Conservation (phyloP, 352 stramenopile species). For the Phytophthora nicotianae region DNA sequence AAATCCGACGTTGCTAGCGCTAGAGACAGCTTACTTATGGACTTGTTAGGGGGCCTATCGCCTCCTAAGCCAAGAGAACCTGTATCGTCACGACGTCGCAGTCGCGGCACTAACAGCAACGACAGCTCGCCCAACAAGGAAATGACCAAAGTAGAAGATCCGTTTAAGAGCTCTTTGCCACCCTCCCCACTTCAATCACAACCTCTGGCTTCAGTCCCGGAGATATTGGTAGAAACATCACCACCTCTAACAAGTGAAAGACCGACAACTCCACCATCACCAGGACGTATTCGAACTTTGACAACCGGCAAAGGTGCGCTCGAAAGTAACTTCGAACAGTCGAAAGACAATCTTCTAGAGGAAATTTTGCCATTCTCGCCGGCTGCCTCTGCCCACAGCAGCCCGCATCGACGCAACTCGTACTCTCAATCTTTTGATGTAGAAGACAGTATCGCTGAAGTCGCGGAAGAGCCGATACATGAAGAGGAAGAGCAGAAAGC, state of each 20-base stretch:
- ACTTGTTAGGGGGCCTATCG: slow-evolving; percentile 49
- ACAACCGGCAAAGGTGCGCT: slow-evolving; percentile 52
- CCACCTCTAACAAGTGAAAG: background rate
- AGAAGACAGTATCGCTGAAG: slow-evolving; percentile 24
- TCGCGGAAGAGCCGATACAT: slow-evolving; percentile 5
- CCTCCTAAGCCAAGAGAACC: slow-evolving; percentile 34
- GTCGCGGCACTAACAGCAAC: slow-evolving; percentile 13
- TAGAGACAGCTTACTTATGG: slow-evolving; percentile 59
- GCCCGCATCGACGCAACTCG: slow-evolving; percentile 40
- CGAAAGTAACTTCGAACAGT: slow-evolving; percentile 70
- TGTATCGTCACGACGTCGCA: slow-evolving; percentile 6
- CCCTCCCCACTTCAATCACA: slow-evolving; percentile 15
- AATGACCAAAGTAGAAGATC: slow-evolving; percentile 7
- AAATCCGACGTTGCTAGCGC: slow-evolving; percentile 37
- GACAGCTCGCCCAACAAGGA: slow-evolving; percentile 35
- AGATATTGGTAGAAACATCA: slow-evolving; percentile 8
- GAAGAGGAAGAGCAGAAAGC: slow-evolving; percentile 5
- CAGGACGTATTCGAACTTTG: slow-evolving; percentile 45
- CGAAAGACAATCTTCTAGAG: slow-evolving; percentile 70
- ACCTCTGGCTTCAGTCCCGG: slow-evolving; percentile 11
- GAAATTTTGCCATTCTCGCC: slow-evolving; percentile 53
- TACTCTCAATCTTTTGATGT: slow-evolving; percentile 60
- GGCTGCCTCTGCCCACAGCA: slow-evolving; percentile 21
- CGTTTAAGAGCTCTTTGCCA: slow-evolving; percentile 13
- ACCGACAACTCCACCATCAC: slow-evolving; percentile 21